Evolutionary conservation across 331 rosid genomes (phyloP).

Genomic region (Acacia pycnantha): DNA sequence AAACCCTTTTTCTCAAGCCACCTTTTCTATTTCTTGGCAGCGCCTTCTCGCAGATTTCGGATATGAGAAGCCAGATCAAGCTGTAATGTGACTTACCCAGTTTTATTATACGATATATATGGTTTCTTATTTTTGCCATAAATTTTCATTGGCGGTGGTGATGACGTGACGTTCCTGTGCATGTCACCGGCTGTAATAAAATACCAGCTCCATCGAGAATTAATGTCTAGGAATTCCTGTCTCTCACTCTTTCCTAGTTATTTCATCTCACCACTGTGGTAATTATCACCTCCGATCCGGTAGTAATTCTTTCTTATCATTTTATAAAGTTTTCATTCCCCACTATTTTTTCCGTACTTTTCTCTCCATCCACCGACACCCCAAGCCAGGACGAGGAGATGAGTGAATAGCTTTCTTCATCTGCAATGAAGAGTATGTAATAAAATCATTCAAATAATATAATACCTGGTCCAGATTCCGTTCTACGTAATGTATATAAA

Average conservation of each 20-base stretch:
- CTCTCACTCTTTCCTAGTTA: background rate
- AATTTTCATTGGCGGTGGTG: background rate
- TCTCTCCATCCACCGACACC: too few relatives aligned
- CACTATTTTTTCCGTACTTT: too few relatives aligned
- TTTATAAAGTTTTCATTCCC: too few relatives aligned
- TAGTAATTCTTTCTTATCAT: too few relatives aligned
- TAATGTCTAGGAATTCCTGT: background rate
- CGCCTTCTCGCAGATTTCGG: background rate
- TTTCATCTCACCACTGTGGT: background rate
- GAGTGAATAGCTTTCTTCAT: background rate
- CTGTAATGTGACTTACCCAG: background rate
- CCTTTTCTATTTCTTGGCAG: too few relatives aligned
- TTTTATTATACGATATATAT: background rate
- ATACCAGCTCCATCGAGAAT: background rate
- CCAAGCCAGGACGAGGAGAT: background rate
- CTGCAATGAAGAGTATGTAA: too few relatives aligned
- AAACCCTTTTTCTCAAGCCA: conserved; percentile 3
- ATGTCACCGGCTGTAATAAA: background rate
- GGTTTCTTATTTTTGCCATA: background rate
- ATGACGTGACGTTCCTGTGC: background rate
- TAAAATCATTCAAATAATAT: too few relatives aligned
- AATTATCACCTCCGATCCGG: background rate
- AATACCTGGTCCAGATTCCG: background rate
- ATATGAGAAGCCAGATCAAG: background rate
- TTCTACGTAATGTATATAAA: background rate